These are phyloP conservation scores for Aureobasidium musti DNA, from an alignment of 2,329 filamentous ascomycete genomes.

Conservation along the genomic window DNA sequence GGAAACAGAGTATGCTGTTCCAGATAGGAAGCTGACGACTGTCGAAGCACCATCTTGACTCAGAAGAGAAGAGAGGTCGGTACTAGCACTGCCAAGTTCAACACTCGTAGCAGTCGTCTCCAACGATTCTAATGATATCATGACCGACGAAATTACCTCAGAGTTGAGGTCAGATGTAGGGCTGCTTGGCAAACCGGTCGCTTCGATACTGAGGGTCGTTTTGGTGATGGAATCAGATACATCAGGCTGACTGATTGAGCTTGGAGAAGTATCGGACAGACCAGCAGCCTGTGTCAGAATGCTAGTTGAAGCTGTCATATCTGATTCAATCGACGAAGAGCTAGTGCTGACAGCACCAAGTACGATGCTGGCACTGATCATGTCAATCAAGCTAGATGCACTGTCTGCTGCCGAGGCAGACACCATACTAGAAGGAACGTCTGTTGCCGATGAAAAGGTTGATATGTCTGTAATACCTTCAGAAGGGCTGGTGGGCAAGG, in stretches of 20 bases:
- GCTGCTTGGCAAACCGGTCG: neutral
- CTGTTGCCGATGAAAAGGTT: too few relatives aligned
- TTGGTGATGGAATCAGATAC: neutral
- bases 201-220: too few relatives aligned
- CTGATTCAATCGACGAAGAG: neutral
- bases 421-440: too few relatives aligned
- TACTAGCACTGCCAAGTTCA: neutral
- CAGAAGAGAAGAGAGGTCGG: neutral
- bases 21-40: neutral
- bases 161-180: neutral
- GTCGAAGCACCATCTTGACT: neutral
- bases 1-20: neutral
- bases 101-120: neutral
- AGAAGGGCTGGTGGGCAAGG: too few relatives aligned
- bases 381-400: too few relatives aligned
- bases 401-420: too few relatives aligned
- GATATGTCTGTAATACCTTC: too few relatives aligned
- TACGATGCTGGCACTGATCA: neutral
- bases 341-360: neutral
- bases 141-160: neutral
- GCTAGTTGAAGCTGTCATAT: neutral
- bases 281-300: neutral
- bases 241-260: neutral
- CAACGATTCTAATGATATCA: neutral
- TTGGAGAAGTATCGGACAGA: neutral